These are phyloP conservation scores for Citrullus mucosospermus DNA, from an alignment of 306 rosid genomes.

Conservation along the genomic window DNA sequence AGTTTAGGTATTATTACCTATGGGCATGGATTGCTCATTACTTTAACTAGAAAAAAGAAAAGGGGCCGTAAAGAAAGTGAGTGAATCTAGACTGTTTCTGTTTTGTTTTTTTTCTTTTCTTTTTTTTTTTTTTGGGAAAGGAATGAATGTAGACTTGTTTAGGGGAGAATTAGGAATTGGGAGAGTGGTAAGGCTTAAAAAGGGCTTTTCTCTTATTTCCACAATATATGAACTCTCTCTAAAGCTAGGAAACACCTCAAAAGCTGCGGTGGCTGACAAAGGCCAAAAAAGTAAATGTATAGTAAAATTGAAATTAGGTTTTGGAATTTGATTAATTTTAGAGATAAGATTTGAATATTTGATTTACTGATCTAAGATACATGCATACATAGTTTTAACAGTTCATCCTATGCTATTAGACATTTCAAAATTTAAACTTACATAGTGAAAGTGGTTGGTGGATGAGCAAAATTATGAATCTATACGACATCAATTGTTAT, in stretches of 20 bases:
- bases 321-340: background rate
- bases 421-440: background rate
- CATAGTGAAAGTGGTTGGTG: background rate
- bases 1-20: background rate
- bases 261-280: background rate
- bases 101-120: no score
- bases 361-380: no score
- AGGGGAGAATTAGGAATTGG: no score
- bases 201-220: no score
- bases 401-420: no score
- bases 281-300: background rate
- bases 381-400: no score
- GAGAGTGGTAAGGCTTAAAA: no score
- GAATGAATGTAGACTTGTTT: no score
- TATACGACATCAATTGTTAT: background rate
- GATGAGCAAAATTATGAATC: background rate
- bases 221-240: background rate
- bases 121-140: no score
- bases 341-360: no score
- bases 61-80: background rate
- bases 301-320: background rate
- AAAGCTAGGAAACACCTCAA: background rate
- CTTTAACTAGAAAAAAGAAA: background rate
- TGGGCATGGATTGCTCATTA: background rate
- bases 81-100: no score